These are phyloP conservation scores for Kokia cookei DNA, from an alignment of 441 rosid species.

Conservation along the genomic window DNA sequence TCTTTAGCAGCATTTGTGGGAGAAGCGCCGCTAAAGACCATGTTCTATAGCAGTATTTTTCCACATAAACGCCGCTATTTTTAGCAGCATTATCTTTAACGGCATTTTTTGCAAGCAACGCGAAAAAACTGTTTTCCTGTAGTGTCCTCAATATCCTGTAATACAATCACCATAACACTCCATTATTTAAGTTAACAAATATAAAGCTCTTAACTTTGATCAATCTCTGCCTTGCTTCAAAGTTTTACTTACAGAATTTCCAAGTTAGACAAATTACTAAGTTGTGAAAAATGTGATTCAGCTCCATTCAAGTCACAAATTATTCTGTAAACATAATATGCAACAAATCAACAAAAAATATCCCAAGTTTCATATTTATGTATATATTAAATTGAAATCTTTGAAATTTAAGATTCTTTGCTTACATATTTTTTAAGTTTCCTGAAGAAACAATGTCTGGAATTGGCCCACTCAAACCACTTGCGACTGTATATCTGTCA, in stretches of 20 bases:
- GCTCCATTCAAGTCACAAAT: slow-evolving; percentile 50
- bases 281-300: slow-evolving; percentile 31
- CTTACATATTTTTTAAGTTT: slow-evolving; percentile 37
- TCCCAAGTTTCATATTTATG: neutral
- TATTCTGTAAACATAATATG: slow-evolving; percentile 30
- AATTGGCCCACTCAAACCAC: slow-evolving; percentile 66
- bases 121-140: no score
- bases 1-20: no score
- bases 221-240: neutral
- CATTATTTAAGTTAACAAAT: neutral
- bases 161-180: neutral
- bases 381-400: neutral
- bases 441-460: slow-evolving; percentile 24
- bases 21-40: no score
- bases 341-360: neutral
- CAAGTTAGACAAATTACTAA: slow-evolving; percentile 17
- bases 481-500: slow-evolving; percentile 41
- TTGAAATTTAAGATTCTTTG: neutral
- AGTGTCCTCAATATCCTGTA: slow-evolving; percentile 51
- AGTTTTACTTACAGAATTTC: slow-evolving; percentile 34
- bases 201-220: neutral
- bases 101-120: no score
- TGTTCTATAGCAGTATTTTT: no score
- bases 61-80: no score
- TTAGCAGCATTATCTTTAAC: no score